Evolutionary conservation across 2,329 filamentous ascomycete genomes (phyloP), one percentile per base, ranked within the genome.

Genomic region (Phoma herbarum): DNA sequence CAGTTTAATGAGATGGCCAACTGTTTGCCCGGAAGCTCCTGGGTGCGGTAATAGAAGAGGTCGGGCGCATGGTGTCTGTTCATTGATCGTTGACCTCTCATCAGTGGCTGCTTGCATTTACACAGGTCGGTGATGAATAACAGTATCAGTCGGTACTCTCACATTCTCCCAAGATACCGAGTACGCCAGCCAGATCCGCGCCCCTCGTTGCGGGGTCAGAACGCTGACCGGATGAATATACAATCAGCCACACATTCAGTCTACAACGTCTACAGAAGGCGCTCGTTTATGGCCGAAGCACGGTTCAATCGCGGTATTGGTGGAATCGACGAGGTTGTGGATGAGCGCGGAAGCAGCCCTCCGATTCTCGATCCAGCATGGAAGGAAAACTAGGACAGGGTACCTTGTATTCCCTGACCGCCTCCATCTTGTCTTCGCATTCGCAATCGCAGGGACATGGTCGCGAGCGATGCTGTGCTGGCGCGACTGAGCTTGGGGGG

Each of bases 361-460:
- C 69, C 66, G 68, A 54, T 55, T 50, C 66, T 67, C 57, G 53
- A 60, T 47, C 55, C 35, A 51, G 60, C 57, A 54, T 42, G 62
- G 59, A 58, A 60, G 64, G 55, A 62, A 56, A 60, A 46, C 45
- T 45, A 45, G 55, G 64, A 64, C 55, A 47, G 57, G 47, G 56
- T 57, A 67, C 64, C 63, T 69, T 67, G 61, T 61, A 57, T 62
- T 61, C 63, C 59, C 60, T 64, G 65, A 68, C 68, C 65, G 68
- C 68, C 62, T 56, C 57, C 53, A 45, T 54, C 41, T 43, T 16
- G n/a, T 1, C n/a, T 25, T 59, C 52, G 54, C 50, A 49, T 56
- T 31, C 49, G 60, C 35, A 50, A 62, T 53, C 33, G 57, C 54
- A 61, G 47, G 45, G 46, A 57, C 47, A 59, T 60, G 52, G 55